These are phyloP conservation scores for Sarocladium kiliense DNA, from an alignment of 2,329 filamentous ascomycete species.

Conservation along the genomic window DNA sequence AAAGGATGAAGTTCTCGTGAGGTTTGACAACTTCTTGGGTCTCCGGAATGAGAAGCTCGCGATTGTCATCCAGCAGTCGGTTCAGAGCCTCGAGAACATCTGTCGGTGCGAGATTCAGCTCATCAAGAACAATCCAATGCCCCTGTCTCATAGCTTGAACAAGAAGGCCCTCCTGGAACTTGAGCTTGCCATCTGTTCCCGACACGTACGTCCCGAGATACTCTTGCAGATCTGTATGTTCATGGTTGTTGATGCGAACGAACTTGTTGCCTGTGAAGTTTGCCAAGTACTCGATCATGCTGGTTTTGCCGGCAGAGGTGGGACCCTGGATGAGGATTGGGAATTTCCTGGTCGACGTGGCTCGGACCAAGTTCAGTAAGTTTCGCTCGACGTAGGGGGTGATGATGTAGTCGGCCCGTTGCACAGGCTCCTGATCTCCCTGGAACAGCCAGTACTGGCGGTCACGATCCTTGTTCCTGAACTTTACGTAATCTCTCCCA, in stretches of 20 bases:
- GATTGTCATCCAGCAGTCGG: slow-evolving; percentile 89
- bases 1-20: slow-evolving; percentile 94
- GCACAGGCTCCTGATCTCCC: slow-evolving; percentile 58
- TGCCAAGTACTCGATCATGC: slow-evolving; percentile 99
- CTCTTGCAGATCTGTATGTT: slow-evolving; percentile 96
- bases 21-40: slow-evolving; percentile 91
- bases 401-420: slow-evolving; percentile 89
- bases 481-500: slow-evolving; percentile 72
- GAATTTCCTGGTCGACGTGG: slow-evolving; percentile 85
- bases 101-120: slow-evolving; percentile 92
- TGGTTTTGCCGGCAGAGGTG: slow-evolving; percentile 96
- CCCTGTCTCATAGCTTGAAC: slow-evolving; percentile 89
- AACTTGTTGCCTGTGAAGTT: slow-evolving; percentile 95
- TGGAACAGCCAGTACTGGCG: slow-evolving; percentile 87
- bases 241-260: slow-evolving; percentile 98
- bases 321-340: slow-evolving; percentile 94
- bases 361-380: slow-evolving; percentile 87
- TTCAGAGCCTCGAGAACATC: slow-evolving; percentile 97
- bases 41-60: slow-evolving; percentile 91
- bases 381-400: slow-evolving; percentile 95
- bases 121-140: slow-evolving; percentile 97
- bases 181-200: slow-evolving; percentile 74
- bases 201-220: slow-evolving; percentile 95
- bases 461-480: slow-evolving; percentile 58
- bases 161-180: slow-evolving; percentile 88